Base-by-base conservation (phyloP, 2,329 filamentous ascomycete genomes). In the Dactylellina drechsleri region DNA sequence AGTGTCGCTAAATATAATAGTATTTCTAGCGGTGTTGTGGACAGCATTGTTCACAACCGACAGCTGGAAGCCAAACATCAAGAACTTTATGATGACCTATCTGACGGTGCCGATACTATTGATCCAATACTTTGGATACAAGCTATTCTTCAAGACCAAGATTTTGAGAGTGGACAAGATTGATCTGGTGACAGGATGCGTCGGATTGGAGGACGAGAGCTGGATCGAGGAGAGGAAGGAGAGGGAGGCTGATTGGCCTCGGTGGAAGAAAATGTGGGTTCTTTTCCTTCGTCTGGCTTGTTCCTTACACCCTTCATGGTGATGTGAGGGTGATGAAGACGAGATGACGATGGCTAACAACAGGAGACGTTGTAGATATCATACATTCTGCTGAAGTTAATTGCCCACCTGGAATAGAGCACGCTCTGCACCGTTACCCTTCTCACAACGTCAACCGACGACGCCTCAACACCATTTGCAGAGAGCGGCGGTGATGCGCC, bases 1-100 rank as follows among this genome's bases (percentile, higher is more conserved):
- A 6, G 47, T 75, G 18, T 68, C 64, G 6, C 56, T 75, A n/a
- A 75, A 68, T 50, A 45, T 75, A 26, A 62, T 75, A 2, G 64
- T 75, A 5, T 75, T 75, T 31, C 1, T 75, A 23, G 71, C 71
- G 1, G 71, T 75, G 3, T 40, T 75, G 8, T 75, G 71, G 71
- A 75, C 71, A 13, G 64, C 71, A 5, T 47, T 75, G 5, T 75
- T 75, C 53, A 75, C 71, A 28, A 68, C 64, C 4, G 64, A 68
- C 6, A 75, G 71, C 58, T 75, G 71, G 71, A 75, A 75, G 40
- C 71, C 71, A 10, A 47, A 68, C 28, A 75, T 75, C 40, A 75
- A 68, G 41, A 75, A 75, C 47, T 75, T 75, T 50, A 68, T 75
- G 71, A 75, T 75, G 71, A 75, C 59, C 18, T 75, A 75, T 26